Conservation (phyloP, 768 basidiomycete genomes). For the Hydnomerulius pinastri region DNA sequence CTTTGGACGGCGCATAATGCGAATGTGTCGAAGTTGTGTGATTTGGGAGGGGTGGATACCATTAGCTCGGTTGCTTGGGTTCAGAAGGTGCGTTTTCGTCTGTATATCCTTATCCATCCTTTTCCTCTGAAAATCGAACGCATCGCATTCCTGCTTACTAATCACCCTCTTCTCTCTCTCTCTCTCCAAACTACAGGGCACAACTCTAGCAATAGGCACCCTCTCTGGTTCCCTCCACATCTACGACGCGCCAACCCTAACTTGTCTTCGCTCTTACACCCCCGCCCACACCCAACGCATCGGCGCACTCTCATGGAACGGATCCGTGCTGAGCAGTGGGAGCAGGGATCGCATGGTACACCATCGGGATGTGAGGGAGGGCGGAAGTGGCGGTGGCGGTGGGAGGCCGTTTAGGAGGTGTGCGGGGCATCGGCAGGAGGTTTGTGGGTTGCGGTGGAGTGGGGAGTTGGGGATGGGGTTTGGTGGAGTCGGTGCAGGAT, state of each 20-base stretch:
- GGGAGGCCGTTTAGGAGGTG: conserved; percentile 71
- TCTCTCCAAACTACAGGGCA: conserved; percentile 53
- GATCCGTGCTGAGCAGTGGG: conserved; percentile 83
- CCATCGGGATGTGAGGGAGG: conserved; percentile 88
- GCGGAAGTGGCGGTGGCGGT: conserved; percentile 44
- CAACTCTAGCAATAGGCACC: conserved; percentile 91
- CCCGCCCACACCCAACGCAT: conserved; percentile 87
- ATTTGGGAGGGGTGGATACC: conserved; percentile 67
- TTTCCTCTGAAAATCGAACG: too few relatives aligned
- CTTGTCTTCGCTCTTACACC: conserved; percentile 77
- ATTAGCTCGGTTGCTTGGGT: conserved; percentile 95
- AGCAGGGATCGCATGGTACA: conserved; percentile 89
- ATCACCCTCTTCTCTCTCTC: not conserved
- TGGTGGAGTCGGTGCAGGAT: conserved; percentile 22
- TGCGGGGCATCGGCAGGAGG: conserved; percentile 85
- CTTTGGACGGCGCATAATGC: conserved; percentile 97
- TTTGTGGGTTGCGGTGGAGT: conserved; percentile 95
- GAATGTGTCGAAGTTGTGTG: conserved; percentile 88
- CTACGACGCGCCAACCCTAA: conserved; percentile 83
- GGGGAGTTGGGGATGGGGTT: conserved; percentile 29
- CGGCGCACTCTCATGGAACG: conserved; percentile 94
- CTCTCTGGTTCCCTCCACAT: conserved; percentile 88
- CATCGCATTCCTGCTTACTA: too few relatives aligned
- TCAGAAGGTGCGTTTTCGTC: conserved; percentile 52
- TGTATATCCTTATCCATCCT: too few relatives aligned